phyloP scores from a whole-genome alignment of 768 basidiomycete species.

The Serendipita vermifera region DNA sequence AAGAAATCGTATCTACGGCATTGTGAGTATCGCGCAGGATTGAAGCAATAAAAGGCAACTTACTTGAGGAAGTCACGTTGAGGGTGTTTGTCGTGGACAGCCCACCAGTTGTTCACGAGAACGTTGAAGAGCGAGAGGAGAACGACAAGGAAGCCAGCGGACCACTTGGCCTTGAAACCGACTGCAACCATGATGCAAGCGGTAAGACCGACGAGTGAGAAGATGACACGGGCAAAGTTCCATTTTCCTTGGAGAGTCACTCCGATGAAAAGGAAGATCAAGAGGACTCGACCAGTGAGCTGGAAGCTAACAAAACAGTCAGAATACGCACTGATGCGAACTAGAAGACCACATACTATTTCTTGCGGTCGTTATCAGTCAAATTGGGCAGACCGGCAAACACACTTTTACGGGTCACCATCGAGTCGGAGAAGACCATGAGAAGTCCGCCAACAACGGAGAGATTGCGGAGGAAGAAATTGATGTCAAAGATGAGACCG shows the following conservation, averaged over 20 bases:
- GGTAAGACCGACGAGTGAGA: conserved; percentile 79
- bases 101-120: conserved; percentile 99
- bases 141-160: conserved; percentile 87
- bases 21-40: conserved; percentile 18
- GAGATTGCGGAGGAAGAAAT: conserved; percentile 99
- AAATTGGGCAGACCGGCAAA: conserved; percentile 86
- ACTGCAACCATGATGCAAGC: conserved; percentile 95
- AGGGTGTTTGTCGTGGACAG: conserved; percentile 79
- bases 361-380: conserved; percentile 91
- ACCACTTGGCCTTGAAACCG: conserved; percentile 99
- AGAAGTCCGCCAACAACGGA: conserved; percentile 95
- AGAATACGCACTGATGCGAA: neutral
- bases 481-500: conserved; percentile 97
- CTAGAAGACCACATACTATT: conserved; percentile 58
- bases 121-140: conserved; percentile 91
- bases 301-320: conserved; percentile 60
- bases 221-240: conserved; percentile 72
- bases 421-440: conserved; percentile 97
- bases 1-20: conserved; percentile 86
- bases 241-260: conserved; percentile 91
- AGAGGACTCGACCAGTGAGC: conserved; percentile 87
- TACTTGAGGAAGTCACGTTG: conserved; percentile 97
- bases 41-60: conserved; percentile 22
- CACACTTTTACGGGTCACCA: conserved; percentile 70
- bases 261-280: conserved; percentile 98